Conservation (phyloP, 164 flowering plant species). For the Berberis vulgaris region DNA sequence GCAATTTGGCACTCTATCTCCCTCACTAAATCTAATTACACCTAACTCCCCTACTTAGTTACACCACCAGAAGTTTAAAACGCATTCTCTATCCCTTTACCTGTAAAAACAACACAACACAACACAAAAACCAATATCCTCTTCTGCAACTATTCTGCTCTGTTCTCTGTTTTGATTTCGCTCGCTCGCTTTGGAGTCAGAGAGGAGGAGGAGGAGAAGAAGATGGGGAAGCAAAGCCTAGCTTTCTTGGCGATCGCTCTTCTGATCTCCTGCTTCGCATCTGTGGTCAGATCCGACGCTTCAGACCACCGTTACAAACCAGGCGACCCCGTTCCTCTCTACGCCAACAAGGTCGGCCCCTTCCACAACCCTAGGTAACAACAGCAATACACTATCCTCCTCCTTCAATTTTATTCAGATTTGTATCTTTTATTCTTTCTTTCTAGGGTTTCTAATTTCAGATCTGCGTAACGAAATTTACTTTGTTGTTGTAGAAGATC, state of each 20-base stretch:
- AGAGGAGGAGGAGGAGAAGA: slow-evolving; percentile 14
- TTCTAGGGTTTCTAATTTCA: not conserved
- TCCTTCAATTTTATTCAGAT: not conserved
- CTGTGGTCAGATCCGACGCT: slow-evolving; percentile 35
- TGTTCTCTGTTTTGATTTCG: too few species aligned
- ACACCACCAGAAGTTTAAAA: slow-evolving; percentile 15
- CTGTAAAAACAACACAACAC: too few species aligned
- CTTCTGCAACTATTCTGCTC: too few species aligned
- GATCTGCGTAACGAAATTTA: not conserved
- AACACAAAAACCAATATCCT: too few species aligned
- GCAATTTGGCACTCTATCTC: slow-evolving; percentile 6
- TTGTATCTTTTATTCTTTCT: not conserved
- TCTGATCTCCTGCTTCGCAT: slow-evolving; percentile 13
- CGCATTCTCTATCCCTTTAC: too few species aligned
- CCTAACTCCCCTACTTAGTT: slow-evolving; percentile 13
- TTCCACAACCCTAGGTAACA: slow-evolving; percentile 43
- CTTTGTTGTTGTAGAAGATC: not conserved
- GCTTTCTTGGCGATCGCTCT: slow-evolving; percentile 11
- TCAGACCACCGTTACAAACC: slow-evolving; percentile 53
- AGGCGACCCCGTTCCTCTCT: slow-evolving; percentile 54
- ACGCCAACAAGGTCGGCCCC: slow-evolving; percentile 73
- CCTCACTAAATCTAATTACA: slow-evolving; percentile 3
- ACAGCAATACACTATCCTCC: too few species aligned
- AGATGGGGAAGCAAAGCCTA: not conserved
- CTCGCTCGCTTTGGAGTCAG: not conserved